A percentile compares a stretch with the other conserved stretches of the same genome.
Conservation (phyloP, 768 basidiomycete species). For the Lactarius indigo region DNA sequence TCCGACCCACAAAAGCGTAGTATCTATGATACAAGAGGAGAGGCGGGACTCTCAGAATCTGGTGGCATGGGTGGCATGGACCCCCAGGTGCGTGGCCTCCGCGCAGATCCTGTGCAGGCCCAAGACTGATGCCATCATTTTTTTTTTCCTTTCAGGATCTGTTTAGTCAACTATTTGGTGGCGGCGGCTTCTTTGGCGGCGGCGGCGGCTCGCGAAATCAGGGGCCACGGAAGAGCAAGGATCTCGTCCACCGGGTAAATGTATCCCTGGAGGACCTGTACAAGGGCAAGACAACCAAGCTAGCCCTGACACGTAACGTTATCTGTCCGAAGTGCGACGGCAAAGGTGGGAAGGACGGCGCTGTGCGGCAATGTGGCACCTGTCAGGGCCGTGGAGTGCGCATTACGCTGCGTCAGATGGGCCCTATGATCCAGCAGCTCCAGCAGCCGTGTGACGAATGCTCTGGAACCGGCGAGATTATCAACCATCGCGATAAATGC, state of each 20-base stretch:
- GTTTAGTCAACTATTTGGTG: slow-evolving; percentile 93
- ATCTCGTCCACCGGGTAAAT: slow-evolving; percentile 94
- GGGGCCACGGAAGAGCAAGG: slow-evolving; percentile 91
- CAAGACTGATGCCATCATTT: background rate
- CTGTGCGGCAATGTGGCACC: slow-evolving; percentile 70
- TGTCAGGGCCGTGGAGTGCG: slow-evolving; percentile 92
- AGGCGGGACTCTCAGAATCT: slow-evolving; percentile 82
- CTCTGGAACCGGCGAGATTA: slow-evolving; percentile 89
- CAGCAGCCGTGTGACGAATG: slow-evolving; percentile 95
- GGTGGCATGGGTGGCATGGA: slow-evolving; percentile 97
- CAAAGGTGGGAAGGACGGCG: slow-evolving; percentile 96
- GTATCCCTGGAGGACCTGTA: slow-evolving; percentile 98
- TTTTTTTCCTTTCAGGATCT: slow-evolving; percentile 57
- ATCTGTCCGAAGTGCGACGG: slow-evolving; percentile 94
- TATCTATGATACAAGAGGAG: slow-evolving; percentile 87
- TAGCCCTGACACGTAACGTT: slow-evolving; percentile 92
- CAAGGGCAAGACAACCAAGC: slow-evolving; percentile 98
- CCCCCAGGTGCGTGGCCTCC: slow-evolving; percentile 62
- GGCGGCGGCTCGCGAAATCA: slow-evolving; percentile 53
- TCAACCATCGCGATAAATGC: slow-evolving; percentile 92
- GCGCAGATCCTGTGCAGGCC: background rate
- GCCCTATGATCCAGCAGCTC: slow-evolving; percentile 99
- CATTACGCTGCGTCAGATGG: slow-evolving; percentile 92
- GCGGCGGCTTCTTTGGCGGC: slow-evolving; percentile 69
- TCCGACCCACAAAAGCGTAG: slow-evolving; percentile 81